Evolutionary conservation across 495 filamentous ascomycete genomes (phyloP).

Genomic region (Hyphodiscus hymeniophilus): DNA sequence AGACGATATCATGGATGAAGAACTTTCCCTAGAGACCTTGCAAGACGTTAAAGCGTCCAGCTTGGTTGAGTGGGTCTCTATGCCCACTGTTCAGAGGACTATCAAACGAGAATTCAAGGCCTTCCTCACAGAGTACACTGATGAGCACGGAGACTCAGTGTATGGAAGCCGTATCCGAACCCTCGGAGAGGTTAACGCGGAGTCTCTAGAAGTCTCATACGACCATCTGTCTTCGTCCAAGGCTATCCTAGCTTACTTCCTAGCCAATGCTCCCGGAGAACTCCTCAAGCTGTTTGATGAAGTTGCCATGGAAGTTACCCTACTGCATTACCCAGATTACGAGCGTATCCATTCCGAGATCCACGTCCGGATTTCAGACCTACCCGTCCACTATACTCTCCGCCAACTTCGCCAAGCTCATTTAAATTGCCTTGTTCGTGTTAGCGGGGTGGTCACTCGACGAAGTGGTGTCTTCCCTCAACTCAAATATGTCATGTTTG

Average conservation of each 20-base stretch:
- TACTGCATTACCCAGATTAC: slow-evolving; percentile 95
- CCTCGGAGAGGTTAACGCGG: slow-evolving; percentile 92
- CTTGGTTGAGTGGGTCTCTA: slow-evolving; percentile 88
- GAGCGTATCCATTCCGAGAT: slow-evolving; percentile 97
- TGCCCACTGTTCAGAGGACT: slow-evolving; percentile 82
- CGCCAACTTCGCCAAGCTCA: slow-evolving; percentile 94
- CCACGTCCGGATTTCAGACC: slow-evolving; percentile 91
- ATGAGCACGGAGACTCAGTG: slow-evolving; percentile 77
- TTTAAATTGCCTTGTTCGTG: slow-evolving; percentile 92
- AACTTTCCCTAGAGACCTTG: slow-evolving; percentile 84
- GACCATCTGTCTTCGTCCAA: slow-evolving; percentile 82
- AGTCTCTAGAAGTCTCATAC: slow-evolving; percentile 93
- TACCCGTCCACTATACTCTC: slow-evolving; percentile 93
- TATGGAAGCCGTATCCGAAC: slow-evolving; percentile 91
- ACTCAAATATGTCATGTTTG: slow-evolving; percentile 95
- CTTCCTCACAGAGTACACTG: slow-evolving; percentile 93
- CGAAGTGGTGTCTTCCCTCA: slow-evolving; percentile 98
- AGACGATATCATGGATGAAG: slow-evolving; percentile 87
- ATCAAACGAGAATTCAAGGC: slow-evolving; percentile 95
- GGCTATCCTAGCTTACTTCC: slow-evolving; percentile 95
- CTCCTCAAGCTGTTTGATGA: slow-evolving; percentile 95
- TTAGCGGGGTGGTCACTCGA: slow-evolving; percentile 91
- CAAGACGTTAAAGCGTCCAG: slow-evolving; percentile 90
- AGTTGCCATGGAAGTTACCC: slow-evolving; percentile 89
- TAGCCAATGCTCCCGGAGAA: slow-evolving; percentile 90